Percentiles rank a stretch among this genome's conserved stretches.
Evolutionary conservation across 2,329 filamentous ascomycete genomes (phyloP).

Genomic region (Aspergillus alliaceus): DNA sequence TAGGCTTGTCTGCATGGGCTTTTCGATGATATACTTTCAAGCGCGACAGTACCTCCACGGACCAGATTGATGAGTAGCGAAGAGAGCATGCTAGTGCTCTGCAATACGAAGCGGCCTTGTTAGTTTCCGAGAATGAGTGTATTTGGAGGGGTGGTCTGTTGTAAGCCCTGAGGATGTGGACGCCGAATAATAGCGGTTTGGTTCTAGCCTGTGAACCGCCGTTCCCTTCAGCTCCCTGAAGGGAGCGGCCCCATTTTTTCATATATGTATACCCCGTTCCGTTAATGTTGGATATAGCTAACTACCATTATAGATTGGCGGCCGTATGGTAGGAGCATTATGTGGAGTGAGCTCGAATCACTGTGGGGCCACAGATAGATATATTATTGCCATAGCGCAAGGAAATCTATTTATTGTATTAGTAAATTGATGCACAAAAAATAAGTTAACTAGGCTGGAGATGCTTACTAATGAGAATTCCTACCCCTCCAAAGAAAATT

Average conservation of each 20-base stretch:
- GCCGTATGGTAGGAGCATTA: not conserved
- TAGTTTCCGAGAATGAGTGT: conserved; percentile 5
- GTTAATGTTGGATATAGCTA: conserved; percentile 24
- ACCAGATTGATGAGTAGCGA: conserved; percentile 15
- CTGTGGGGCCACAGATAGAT: too few relatives aligned
- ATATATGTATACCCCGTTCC: conserved; percentile 36
- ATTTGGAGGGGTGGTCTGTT: conserved; percentile 6
- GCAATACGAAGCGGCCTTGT: conserved; percentile 8
- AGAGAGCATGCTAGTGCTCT: conserved; percentile 13
- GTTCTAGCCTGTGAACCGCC: conserved; percentile 22
- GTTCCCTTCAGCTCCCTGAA: conserved; percentile 30
- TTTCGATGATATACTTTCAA: conserved; percentile 11
- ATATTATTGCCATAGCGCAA: too few relatives aligned
- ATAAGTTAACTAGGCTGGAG: not conserved
- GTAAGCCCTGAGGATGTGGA: conserved; percentile 4
- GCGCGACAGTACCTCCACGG: conserved; percentile 6
- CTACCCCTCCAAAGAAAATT: conserved; percentile 25
- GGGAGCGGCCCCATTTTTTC: conserved; percentile 34
- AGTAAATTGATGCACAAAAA: not conserved
- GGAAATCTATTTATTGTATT: too few relatives aligned
- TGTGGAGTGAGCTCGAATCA: not conserved
- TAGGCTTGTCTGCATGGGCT: conserved; percentile 72
- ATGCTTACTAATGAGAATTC: conserved; percentile 21
- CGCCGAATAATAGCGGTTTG: conserved; percentile 16
- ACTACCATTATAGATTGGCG: conserved; percentile 23